Evolutionary conservation across 176 grass and related monocot species (phyloP), one percentile per base, ranked within the genome.

Genomic region (Triticum monococcum): DNA sequence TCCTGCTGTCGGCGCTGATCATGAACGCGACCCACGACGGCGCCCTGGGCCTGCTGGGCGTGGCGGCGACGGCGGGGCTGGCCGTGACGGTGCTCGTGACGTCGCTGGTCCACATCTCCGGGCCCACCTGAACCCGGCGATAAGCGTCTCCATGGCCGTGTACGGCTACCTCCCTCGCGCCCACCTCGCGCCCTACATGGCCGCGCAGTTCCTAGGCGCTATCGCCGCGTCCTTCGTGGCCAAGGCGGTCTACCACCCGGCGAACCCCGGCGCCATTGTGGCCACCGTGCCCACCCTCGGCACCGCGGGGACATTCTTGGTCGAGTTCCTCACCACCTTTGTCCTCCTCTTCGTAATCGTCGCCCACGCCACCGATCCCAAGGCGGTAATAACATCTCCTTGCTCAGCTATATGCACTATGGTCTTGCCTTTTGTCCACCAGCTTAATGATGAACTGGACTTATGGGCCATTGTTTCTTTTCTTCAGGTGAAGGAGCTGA

Each of bases 311-410:
- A 31, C 91, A 0, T 91, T 93, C 46, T 84, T 84, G 62, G 14
- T 93, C 3, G 94, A 96, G 87, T 96, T 96, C 81, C 2, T 91
- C 57, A 86, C 82, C 79, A 90, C 91, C 9, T 96, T 91, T 76
- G 32, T 88, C 37, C 87, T 96, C 79, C 37, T 96, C 45, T 93
- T 96, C 77, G 89, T 93, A 68, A 71, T 96, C 78, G 81, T 80
- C 37, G 79, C 94, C 28, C 87, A 82, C 1, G 22, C 79, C 22
- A 88, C 84, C 5, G 89, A 93, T 57, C 74, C 94, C 3, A 74
- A 74, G 45, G 71, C 71, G 40, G 71, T 74, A 74, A 74, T 41
- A 74, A 4, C 20, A 11, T 3, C 71, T 24, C 25, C 71, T 17
- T 74, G 23, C 2, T 26, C 12, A 23, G 20, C 22, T 24, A 23